Base-by-base conservation (phyloP, 495 filamentous ascomycete species). In the Polyplosphaeria fusca region DNA sequence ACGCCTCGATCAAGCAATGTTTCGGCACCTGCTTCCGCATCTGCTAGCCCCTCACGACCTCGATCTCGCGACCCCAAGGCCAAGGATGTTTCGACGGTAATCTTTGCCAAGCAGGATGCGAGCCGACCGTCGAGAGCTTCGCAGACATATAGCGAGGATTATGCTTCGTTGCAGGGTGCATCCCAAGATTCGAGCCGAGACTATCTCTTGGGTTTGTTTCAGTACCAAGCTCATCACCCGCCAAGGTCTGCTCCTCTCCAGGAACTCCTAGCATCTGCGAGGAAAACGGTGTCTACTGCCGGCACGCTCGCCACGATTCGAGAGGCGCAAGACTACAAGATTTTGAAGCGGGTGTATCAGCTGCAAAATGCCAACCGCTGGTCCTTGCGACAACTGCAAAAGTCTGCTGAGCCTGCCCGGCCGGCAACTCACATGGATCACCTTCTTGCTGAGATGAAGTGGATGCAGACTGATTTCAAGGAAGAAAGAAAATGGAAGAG, bases 401-500 rank as follows among this genome's bases (percentile, higher is more conserved):
- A 87, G 44, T 83, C 82, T 25, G 74, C 79, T 2, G 93, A 98
- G 67, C 93, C 94, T 25, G 76, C 76, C 5, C 80, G 89, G 32
- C 83, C 85, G 12, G 75, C 79, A 1, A 80, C 83, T 4, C 91
- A 96, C 68, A 85, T 82, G 80, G 93, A 98, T 74, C 79, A 93
- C 39, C 69, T 97, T 37, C 73, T 97, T 7, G 79, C 89, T 59
- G 89, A 98, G 71, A 87, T 91, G 81, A 95, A 89, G 70, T 96
- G 93, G 94, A 89, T 98, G 84, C 81, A 89, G 32, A 95, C 89
- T 1, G 93, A 98, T 73, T 97, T 97, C 64, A 79, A 86, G 26
- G 88, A 95, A 72, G 93, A 98, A 70, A 74, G 88, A 24, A 95
- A 94, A 68, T 96, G 89, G 89, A 96, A 96, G 70, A 82, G 84